Conservation (phyloP, 2,329 filamentous ascomycete species). For the Gaeumannomyces tritici region DNA sequence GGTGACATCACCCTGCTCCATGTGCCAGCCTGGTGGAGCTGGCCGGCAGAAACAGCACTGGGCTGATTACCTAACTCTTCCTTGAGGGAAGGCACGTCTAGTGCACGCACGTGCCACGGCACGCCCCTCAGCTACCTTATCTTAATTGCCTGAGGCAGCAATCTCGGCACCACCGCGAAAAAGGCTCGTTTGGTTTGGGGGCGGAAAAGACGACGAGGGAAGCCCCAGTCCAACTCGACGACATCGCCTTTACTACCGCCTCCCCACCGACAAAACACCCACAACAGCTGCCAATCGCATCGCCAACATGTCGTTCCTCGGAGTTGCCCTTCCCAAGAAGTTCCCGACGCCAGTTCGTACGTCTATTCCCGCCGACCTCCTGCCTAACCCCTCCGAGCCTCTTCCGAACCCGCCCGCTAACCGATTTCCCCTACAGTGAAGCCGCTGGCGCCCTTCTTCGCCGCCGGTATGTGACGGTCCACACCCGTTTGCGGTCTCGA, state of each 20-base stretch:
- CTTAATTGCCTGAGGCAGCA: constrained; percentile 1
- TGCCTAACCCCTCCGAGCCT: constrained; percentile 3
- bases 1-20: not conserved
- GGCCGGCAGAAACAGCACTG: not conserved
- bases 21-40: not conserved
- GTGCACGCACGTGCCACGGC: not conserved
- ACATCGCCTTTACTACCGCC: not conserved
- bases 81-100: too few relatives aligned
- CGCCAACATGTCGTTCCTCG: constrained; percentile 66
- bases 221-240: constrained; percentile 12
- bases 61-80: not conserved
- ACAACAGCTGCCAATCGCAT: constrained; percentile 22
- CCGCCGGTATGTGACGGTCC: constrained; percentile 63
- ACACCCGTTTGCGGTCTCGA: not conserved
- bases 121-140: not conserved
- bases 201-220: not conserved
- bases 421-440: constrained; percentile 50
- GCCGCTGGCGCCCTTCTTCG: constrained; percentile 90
- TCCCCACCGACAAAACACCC: constrained; percentile 19
- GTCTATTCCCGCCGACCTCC: constrained; percentile 31
- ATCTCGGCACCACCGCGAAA: constrained; percentile 14
- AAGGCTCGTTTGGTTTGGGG: constrained; percentile 13
- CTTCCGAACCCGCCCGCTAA: constrained; percentile 17
- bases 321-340: constrained; percentile 60
- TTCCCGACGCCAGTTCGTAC: constrained; percentile 70